Base-by-base conservation (phyloP, 768 basidiomycete species). In the Termitomyces sp. region DNA sequence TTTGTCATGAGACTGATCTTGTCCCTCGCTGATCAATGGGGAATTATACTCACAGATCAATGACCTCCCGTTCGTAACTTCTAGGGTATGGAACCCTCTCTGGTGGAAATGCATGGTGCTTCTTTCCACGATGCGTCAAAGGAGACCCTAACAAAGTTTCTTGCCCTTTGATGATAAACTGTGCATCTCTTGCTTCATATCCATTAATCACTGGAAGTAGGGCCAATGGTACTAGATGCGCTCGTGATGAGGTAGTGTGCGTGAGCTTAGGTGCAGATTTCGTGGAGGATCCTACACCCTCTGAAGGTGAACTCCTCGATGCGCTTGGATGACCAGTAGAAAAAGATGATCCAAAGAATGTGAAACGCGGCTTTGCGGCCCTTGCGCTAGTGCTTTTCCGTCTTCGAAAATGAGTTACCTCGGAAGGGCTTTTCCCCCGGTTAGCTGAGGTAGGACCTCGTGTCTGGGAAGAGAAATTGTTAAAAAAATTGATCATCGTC, bases 51-150 rank as follows among this genome's bases (percentile, higher is more conserved):
- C 66, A 89, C 88, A 86, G 65, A 71, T 90, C 88, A 26, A 88
- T 67, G 40, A 83, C 80, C 33, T 80, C 76, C 18, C 79, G 71
- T 56, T 84, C 86, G 64, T 87, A 89, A 64, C 78, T 82, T 60
- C 85, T 75, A 8, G 88, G 87, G 66, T 88, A 90, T 13, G 88
- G 87, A 5, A 84, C 87, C 48, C 80, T 78, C 16, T 74, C 66
- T 38, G 67, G 66, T 5, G 67, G 60, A 63, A 74, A 83, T 14
- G 80, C 74, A 68, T 90, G 87, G 58, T 88, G 80, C 60, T 77
- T 80, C 66, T 80, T 80, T 14, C 78, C 78, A 5, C 65, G 60
- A 49, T 65, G 63, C 11, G 66, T 63, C 16, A 70, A 66, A 7
- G 65, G 72, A 13, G 67, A 66, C 10, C 68, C 68, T 22, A 72